phyloP scores from a whole-genome alignment of 805 yeast genomes.

The Wickerhamomyces queroliae region DNA sequence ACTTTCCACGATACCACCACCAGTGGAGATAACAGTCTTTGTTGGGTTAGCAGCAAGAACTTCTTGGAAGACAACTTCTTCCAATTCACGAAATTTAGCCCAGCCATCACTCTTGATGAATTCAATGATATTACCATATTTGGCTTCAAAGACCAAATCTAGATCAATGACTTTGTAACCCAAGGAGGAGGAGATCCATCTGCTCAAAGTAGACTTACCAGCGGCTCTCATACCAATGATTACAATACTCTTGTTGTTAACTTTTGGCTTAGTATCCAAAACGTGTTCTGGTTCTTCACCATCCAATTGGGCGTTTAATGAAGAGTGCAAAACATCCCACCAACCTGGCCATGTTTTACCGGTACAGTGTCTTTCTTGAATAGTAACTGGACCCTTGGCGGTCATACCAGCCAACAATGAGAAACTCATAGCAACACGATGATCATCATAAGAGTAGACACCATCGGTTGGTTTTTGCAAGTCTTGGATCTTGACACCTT shows the following conservation, averaged over 20 bases:
- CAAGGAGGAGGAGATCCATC: constrained; percentile 66
- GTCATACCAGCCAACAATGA: constrained; percentile 79
- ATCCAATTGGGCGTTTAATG: constrained; percentile 56
- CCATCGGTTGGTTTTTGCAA: constrained; percentile 61
- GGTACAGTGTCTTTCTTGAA: constrained; percentile 86
- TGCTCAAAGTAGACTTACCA: constrained; percentile 84
- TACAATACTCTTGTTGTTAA: constrained; percentile 49
- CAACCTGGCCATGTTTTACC: constrained; percentile 99
- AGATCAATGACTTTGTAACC: constrained; percentile 70
- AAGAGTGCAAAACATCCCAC: constrained; percentile 89
- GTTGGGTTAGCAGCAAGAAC: constrained; percentile 34
- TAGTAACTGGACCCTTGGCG: constrained; percentile 45
- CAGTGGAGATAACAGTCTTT: constrained; percentile 75
- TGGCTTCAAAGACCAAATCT: constrained; percentile 64
- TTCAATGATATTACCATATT: constrained; percentile 45
- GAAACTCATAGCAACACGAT: constrained; percentile 97
- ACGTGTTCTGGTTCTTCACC: constrained; percentile 56
- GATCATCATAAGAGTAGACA: constrained; percentile 84
- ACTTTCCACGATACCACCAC: constrained; percentile 93
- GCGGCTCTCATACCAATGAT: constrained; percentile 98
- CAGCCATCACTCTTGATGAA: constrained; percentile 68
- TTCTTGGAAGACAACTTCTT: constrained; percentile 49
- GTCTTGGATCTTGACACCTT: constrained; percentile 51
- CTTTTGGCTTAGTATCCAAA: constrained; percentile 14
- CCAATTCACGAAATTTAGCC: constrained; percentile 78